Evolutionary conservation across 129 eudicot species (phyloP).

Genomic region (Lactuca sativa): DNA sequence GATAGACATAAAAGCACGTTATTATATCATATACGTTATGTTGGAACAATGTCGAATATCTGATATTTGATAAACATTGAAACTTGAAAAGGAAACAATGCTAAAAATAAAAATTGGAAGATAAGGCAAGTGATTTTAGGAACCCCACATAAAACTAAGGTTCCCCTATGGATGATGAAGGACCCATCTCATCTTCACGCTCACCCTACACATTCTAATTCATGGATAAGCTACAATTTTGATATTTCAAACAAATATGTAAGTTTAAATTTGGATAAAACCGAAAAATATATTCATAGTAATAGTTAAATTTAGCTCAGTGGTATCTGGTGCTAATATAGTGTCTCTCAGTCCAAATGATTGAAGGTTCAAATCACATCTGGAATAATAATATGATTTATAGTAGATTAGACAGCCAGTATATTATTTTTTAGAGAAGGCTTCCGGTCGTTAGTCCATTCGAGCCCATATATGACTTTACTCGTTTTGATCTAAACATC

Average conservation of each 20-base stretch:
- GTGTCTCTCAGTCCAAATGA: too few relatives aligned
- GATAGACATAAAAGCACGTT: background rate
- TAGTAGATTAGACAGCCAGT: too few relatives aligned
- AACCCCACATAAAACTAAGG: conserved; percentile 29
- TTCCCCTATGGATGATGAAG: conserved; percentile 25
- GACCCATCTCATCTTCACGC: conserved; percentile 24
- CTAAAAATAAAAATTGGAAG: background rate
- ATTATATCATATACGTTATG: background rate
- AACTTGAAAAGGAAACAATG: background rate
- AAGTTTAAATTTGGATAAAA: too few relatives aligned
- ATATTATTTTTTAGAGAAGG: too few relatives aligned
- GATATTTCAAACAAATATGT: background rate
- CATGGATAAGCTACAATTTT: conserved; percentile 27
- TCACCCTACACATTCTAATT: conserved; percentile 21
- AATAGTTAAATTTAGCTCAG: too few relatives aligned
- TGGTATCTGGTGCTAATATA: too few relatives aligned
- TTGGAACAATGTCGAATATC: background rate
- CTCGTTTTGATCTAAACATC: too few relatives aligned
- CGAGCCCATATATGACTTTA: too few relatives aligned
- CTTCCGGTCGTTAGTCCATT: too few relatives aligned
- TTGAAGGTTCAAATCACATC: too few relatives aligned
- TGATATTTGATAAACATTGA: background rate
- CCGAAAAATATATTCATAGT: too few relatives aligned
- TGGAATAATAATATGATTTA: too few relatives aligned
- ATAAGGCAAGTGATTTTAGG: conserved; percentile 20